A percentile compares a stretch with the other conserved stretches of the same genome.
These are phyloP conservation scores for Melanomma pulvis-pyrius DNA, from an alignment of 495 filamentous ascomycete species.

Conservation along the genomic window DNA sequence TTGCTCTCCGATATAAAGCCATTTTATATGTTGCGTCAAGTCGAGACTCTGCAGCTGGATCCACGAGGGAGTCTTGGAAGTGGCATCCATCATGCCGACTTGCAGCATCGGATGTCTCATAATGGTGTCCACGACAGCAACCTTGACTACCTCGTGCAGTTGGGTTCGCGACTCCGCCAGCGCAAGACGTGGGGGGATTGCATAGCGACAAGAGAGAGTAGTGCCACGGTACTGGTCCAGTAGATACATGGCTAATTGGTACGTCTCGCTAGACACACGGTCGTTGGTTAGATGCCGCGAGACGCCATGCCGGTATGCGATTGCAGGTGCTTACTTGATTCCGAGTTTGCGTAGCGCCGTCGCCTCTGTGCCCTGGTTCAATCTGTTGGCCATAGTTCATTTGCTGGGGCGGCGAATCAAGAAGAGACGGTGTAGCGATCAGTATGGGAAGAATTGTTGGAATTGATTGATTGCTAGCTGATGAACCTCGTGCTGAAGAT, in stretches of 20 bases:
- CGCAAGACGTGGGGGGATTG: constrained; percentile 14
- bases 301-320: constrained; percentile 9
- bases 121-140: constrained; percentile 23
- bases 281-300: constrained; percentile 14
- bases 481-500: neutral
- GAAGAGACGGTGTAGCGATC: neutral
- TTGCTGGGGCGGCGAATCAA: constrained; percentile 4
- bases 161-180: constrained; percentile 18
- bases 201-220: constrained; percentile 25
- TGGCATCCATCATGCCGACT: constrained; percentile 23
- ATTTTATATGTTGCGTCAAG: constrained; percentile 18
- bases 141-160: constrained; percentile 20
- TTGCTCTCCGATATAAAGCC: constrained; percentile 19
- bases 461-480: neutral
- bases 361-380: constrained; percentile 9
- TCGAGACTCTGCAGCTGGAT: constrained; percentile 27
- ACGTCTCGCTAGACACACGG: constrained; percentile 21
- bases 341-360: constrained; percentile 21
- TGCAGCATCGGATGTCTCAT: constrained; percentile 27
- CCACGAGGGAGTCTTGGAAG: constrained; percentile 25
- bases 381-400: constrained; percentile 13
- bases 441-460: neutral
- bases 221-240: constrained; percentile 26
- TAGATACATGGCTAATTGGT: constrained; percentile 25
- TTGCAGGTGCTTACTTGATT: constrained; percentile 29